Evolutionary conservation across 1,139 yeast genomes (phyloP), one percentile per base, ranked within the genome.

Genomic region (Dujonia santamariae): DNA sequence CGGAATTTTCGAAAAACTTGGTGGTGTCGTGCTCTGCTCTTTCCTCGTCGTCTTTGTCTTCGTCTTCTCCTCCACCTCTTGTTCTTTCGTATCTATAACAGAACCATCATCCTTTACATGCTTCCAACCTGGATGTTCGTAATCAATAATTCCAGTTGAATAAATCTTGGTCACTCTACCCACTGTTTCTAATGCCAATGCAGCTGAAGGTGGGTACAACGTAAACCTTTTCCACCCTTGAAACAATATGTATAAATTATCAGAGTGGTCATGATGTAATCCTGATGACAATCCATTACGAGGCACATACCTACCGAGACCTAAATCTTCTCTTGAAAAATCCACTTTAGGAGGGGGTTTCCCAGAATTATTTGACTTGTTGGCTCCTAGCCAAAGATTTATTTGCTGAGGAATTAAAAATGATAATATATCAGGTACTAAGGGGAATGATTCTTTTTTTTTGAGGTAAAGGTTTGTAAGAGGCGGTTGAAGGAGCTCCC

Each of bases 231-330:
- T 83, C n/a, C 51, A 50, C 0, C 90, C 92, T 19, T 68, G 59
- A 1, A 78, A 51, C 2, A 83, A 69, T 2, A 82, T 61, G 51
- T 83, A 83, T 26, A 82, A 58, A 47, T 83, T 83, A 50, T 82
- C 88, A 1, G 90, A 85, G 54, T 82, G 88, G 50, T 83, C 92
- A 51, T 83, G 92, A 47, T 83, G 92, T n/a, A 83, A 57, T 0
- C 92, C 92, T 0, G 88, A 79, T 0, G 87, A 80, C 0, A 79
- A 64, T 1, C 83, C 84, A 1, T 54, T 55, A 1, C 72, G 70
- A 1, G 84, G 79, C 2, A 79, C 53, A 16, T 59, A 59, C 42
- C 73, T 71, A 0, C 83, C 85, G 2, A 78, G 45, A 0, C 75
- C 75, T 14, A 59, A 52, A 23, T 61, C 58, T 1, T 47, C 32